A percentile compares a stretch with the other conserved stretches of the same genome.
Evolutionary conservation across 768 basidiomycete species (phyloP).

Genomic region (Gelatoporia subvermispora): DNA sequence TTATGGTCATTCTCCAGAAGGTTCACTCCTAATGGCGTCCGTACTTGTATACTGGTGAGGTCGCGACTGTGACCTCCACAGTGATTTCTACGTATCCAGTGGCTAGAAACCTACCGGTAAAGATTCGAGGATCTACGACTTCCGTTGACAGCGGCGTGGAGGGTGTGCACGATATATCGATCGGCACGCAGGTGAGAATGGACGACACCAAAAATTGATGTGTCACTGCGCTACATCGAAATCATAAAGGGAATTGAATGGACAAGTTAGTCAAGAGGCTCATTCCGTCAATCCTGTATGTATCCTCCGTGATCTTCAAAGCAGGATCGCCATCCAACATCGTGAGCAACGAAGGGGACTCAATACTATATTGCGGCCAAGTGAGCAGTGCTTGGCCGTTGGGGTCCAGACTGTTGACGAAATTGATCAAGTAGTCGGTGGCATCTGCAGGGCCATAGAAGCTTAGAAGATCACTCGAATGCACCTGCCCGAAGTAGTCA

Average conservation of each 20-base stretch:
- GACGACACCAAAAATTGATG: too few species aligned
- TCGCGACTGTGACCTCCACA: too few species aligned
- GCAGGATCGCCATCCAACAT: constrained; percentile 33
- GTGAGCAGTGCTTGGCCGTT: constrained; percentile 31
- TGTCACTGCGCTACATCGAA: not conserved
- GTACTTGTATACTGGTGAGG: too few species aligned
- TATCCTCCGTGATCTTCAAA: constrained; percentile 36
- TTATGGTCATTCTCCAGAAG: too few species aligned
- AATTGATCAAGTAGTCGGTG: constrained; percentile 41
- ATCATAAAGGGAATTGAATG: not conserved
- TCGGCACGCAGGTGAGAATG: too few species aligned
- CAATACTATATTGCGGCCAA: constrained; percentile 42
- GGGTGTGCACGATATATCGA: too few species aligned
- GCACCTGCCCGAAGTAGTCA: constrained; percentile 27
- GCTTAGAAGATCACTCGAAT: constrained; percentile 38
- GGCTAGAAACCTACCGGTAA: too few species aligned
- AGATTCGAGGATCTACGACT: too few species aligned
- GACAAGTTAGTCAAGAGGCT: not conserved
- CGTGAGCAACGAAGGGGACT: constrained; percentile 32
- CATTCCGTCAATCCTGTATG: constrained; percentile 37
- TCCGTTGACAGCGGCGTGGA: too few species aligned
- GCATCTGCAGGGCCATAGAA: constrained; percentile 40
- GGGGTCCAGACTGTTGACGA: constrained; percentile 35
- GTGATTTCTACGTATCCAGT: too few species aligned
- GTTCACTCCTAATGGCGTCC: too few species aligned